A percentile compares a stretch with the other conserved stretches of the same genome.
Conservation (phyloP, 208 protist genomes). For the Herpetomonas tarakana region DNA sequence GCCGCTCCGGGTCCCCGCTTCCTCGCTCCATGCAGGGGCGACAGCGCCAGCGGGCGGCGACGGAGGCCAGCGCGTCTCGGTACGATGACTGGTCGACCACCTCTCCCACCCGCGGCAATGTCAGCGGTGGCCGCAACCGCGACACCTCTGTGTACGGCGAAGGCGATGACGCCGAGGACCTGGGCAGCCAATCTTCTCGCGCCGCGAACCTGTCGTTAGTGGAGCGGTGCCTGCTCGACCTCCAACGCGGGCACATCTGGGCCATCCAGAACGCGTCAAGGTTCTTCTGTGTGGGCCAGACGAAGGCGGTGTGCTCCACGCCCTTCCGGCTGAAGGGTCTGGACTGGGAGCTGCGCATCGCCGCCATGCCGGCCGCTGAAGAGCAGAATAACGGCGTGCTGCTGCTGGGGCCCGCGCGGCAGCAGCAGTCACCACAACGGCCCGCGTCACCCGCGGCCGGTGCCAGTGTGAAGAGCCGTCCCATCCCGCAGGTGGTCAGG, state of each 20-base stretch:
- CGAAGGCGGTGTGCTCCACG: constrained; percentile 52
- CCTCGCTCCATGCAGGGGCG: too few relatives aligned
- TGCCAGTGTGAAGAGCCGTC: constrained; percentile 5
- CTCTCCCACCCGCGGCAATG: background rate
- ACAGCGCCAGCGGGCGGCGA: background rate
- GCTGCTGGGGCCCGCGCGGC: background rate
- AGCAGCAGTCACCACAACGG: background rate
- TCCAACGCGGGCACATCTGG: constrained; percentile 71
- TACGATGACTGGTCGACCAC: constrained; percentile 12
- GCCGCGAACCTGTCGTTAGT: constrained; percentile 10
- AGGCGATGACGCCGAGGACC: constrained; percentile 1
- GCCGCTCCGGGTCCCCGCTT: background rate
- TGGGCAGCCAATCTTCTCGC: background rate
- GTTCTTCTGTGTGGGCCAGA: constrained; percentile 56
- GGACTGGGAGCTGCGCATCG: constrained; percentile 72
- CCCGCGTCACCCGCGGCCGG: constrained; percentile 3
- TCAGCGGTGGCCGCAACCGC: too few relatives aligned
- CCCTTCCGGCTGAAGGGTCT: constrained; percentile 47
- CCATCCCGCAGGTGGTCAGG: background rate
- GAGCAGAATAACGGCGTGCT: background rate
- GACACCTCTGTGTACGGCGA: too few relatives aligned
- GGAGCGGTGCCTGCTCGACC: constrained; percentile 47
- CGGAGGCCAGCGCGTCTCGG: background rate
- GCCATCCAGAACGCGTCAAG: constrained; percentile 39
- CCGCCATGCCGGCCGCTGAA: constrained; percentile 14